A percentile compares a stretch with the other conserved stretches of the same genome.
These are phyloP conservation scores for Colletotrichum eleusines DNA, from an alignment of 2,329 filamentous ascomycete genomes.

Conservation along the genomic window DNA sequence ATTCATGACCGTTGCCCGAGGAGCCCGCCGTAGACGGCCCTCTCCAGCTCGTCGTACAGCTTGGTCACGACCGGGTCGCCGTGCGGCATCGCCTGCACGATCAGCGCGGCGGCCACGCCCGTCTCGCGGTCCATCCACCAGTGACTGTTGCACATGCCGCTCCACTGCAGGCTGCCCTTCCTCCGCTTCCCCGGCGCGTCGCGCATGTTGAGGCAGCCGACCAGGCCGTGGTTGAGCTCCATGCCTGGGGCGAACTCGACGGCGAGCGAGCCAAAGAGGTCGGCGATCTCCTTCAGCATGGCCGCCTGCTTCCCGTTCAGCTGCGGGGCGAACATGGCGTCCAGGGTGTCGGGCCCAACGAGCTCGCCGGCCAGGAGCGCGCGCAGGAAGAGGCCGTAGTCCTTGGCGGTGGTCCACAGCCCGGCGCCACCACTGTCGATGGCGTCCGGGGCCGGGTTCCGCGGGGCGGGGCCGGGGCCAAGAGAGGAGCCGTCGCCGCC, in stretches of 20 bases:
- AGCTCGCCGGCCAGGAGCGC: conserved; percentile 50
- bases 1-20: background rate
- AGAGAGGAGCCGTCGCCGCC: conserved; percentile 44
- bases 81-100: conserved; percentile 55
- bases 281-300: conserved; percentile 43
- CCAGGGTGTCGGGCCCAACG: conserved; percentile 48
- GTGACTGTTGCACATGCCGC: conserved; percentile 55
- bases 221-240: conserved; percentile 54
- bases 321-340: conserved; percentile 57
- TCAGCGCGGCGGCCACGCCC: conserved; percentile 55
- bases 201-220: conserved; percentile 55
- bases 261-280: conserved; percentile 47
- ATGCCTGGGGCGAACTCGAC: conserved; percentile 53
- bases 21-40: conserved; percentile 52
- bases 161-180: conserved; percentile 59
- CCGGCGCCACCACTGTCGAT: conserved; percentile 59
- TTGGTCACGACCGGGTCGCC: conserved; percentile 52
- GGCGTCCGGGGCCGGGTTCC: conserved; percentile 46
- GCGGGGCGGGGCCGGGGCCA: conserved; percentile 30
- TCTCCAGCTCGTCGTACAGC: conserved; percentile 56
- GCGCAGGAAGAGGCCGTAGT: conserved; percentile 54
- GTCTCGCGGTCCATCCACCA: conserved; percentile 57
- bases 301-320: conserved; percentile 50
- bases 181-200: conserved; percentile 55
- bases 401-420: conserved; percentile 55